phyloP scores from a whole-genome alignment of 768 basidiomycete species.

The Mycena amicta region DNA sequence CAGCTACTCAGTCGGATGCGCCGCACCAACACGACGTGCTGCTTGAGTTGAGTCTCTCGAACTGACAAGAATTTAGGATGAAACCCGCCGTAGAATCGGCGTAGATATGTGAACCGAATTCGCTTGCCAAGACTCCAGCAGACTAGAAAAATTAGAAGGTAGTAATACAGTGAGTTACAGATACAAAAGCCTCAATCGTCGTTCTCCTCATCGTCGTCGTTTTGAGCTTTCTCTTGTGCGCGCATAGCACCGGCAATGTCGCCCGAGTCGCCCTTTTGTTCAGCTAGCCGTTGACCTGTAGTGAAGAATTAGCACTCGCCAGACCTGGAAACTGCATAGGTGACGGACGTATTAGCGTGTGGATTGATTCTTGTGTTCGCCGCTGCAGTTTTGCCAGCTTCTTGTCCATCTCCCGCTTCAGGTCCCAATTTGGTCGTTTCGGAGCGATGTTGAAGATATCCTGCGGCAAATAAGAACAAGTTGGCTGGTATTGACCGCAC shows the following conservation, averaged over 20 bases:
- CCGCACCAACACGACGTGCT: no score
- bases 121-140: no score
- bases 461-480: no score
- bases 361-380: conserved; percentile 89
- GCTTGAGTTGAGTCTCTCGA: no score
- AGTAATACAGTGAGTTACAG: conserved; percentile 18
- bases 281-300: conserved; percentile 75
- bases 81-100: no score
- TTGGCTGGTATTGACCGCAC: no score
- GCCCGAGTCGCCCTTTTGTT: conserved; percentile 77
- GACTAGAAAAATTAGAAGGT: no score
- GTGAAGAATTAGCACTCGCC: conserved; percentile 5
- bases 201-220: conserved; percentile 59
- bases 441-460: conserved; percentile 97
- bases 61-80: no score
- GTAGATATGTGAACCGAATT: no score
- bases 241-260: conserved; percentile 85
- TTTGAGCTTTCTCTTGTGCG: conserved; percentile 64
- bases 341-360: conserved; percentile 85
- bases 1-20: no score
- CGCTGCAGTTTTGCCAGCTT: conserved; percentile 87
- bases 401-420: conserved; percentile 92
- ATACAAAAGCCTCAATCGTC: conserved; percentile 47
- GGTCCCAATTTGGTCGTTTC: conserved; percentile 94
- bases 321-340: not conserved